Conservation (phyloP, 441 rosid species). For the Capsella rubella region DNA sequence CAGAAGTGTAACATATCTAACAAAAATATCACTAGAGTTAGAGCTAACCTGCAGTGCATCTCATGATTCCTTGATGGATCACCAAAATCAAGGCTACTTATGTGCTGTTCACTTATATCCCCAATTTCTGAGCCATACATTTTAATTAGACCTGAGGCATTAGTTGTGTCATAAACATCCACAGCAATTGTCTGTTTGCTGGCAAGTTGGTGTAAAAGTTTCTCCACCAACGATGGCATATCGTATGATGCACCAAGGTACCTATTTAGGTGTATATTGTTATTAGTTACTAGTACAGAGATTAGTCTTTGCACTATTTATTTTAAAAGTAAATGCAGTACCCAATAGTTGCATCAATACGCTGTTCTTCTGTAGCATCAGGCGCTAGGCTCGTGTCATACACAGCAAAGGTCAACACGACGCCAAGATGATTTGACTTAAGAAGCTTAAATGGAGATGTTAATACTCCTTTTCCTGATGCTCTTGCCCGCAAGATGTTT, state of each 20-base stretch:
- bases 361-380: conserved; percentile 75
- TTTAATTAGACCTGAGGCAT: conserved; percentile 64
- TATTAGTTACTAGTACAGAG: conserved; percentile 1
- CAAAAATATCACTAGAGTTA: conserved; percentile 18
- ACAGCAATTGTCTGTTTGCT: conserved; percentile 92
- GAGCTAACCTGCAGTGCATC: conserved; percentile 93
- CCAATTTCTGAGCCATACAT: conserved; percentile 87
- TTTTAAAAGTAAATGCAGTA: conserved; percentile 40
- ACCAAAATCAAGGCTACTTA: conserved; percentile 88
- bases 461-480: conserved; percentile 94
- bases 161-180: conserved; percentile 92
- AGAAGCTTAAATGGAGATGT: conserved; percentile 96
- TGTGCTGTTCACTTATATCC: conserved; percentile 67
- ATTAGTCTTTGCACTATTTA: background rate
- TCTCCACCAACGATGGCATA: conserved; percentile 95
- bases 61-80: conserved; percentile 91
- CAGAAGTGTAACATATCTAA: conserved; percentile 23
- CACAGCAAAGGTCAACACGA: conserved; percentile 93
- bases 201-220: conserved; percentile 94
- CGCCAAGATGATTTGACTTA: conserved; percentile 92
- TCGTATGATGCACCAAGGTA: conserved; percentile 97
- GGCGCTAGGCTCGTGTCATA: conserved; percentile 71
- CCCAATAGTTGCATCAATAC: conserved; percentile 86
- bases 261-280: conserved; percentile 46
- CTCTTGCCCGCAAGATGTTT: conserved; percentile 93